These are phyloP conservation scores for Leavenworthia alabamica DNA, from an alignment of 345 rosid species.

Conservation along the genomic window DNA sequence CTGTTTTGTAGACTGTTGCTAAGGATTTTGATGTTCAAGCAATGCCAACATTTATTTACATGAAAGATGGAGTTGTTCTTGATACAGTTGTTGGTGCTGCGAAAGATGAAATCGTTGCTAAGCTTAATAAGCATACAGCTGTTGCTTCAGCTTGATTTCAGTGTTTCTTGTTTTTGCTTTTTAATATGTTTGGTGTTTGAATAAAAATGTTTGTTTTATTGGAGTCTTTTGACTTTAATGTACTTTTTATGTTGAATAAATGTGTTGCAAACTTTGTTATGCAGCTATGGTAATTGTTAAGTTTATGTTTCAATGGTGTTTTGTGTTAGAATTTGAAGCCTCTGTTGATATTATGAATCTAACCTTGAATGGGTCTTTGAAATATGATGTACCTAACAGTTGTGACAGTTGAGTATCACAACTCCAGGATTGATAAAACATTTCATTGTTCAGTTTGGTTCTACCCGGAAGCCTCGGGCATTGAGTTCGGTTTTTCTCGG, in stretches of 20 bases:
- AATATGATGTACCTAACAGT: too few species aligned
- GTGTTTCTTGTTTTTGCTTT: background rate
- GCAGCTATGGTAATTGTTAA: too few species aligned
- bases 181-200: conserved; percentile 11
- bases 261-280: conserved; percentile 24
- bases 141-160: conserved; percentile 27
- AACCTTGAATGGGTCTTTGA: too few species aligned
- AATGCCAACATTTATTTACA: conserved; percentile 64
- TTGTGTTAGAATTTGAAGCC: too few species aligned
- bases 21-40: conserved; percentile 57
- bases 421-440: too few species aligned
- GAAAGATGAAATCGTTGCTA: conserved; percentile 48
- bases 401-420: too few species aligned
- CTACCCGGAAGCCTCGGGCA: too few species aligned
- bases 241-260: conserved; percentile 19
- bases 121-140: conserved; percentile 40
- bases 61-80: conserved; percentile 46
- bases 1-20: conserved; percentile 48
- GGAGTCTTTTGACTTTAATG: background rate
- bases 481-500: too few species aligned
- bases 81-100: conserved; percentile 62
- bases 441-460: too few species aligned
- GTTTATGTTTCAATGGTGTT: too few species aligned
- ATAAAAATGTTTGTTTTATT: conserved; percentile 10
- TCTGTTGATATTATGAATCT: too few species aligned